Evolutionary conservation across 306 rosid species (phyloP).

Genomic region (Acacia melanoxylon): DNA sequence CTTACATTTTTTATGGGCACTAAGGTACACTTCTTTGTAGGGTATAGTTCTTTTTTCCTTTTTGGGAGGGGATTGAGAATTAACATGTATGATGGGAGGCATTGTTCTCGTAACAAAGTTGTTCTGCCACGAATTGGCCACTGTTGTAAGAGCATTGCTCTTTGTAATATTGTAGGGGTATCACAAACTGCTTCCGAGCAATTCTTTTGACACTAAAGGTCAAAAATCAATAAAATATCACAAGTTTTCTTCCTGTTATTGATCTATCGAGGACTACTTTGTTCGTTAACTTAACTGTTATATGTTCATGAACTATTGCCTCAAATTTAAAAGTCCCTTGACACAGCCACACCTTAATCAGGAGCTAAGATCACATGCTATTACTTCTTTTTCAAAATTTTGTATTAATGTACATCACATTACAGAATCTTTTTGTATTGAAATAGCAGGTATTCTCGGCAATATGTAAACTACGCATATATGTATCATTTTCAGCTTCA

Average conservation of each 20-base stretch:
- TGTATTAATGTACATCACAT: not conserved
- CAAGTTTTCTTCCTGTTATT: not conserved
- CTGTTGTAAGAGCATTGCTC: constrained; percentile 10
- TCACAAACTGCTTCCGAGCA: not conserved
- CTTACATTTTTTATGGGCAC: constrained; percentile 34
- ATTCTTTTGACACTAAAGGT: not conserved
- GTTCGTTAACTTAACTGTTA: not conserved
- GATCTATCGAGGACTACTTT: not conserved
- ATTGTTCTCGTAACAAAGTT: constrained; percentile 34
- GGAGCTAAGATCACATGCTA: not conserved
- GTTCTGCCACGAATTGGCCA: constrained; percentile 30
- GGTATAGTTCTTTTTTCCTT: not conserved
- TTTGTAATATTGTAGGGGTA: constrained; percentile 11
- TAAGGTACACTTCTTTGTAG: constrained; percentile 44
- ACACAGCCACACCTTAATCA: not conserved
- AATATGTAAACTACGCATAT: not conserved
- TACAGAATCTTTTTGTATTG: not conserved
- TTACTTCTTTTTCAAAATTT: not conserved
- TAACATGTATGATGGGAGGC: constrained; percentile 38
- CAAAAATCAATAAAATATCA: constrained; percentile 1
- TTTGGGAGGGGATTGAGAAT: constrained; percentile 30
- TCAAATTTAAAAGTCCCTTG: not conserved
- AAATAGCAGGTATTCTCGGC: not conserved
- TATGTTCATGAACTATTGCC: not conserved
- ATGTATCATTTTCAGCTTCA: not conserved